Conservation (phyloP, 345 rosid species). For the Gossypium arboreum region DNA sequence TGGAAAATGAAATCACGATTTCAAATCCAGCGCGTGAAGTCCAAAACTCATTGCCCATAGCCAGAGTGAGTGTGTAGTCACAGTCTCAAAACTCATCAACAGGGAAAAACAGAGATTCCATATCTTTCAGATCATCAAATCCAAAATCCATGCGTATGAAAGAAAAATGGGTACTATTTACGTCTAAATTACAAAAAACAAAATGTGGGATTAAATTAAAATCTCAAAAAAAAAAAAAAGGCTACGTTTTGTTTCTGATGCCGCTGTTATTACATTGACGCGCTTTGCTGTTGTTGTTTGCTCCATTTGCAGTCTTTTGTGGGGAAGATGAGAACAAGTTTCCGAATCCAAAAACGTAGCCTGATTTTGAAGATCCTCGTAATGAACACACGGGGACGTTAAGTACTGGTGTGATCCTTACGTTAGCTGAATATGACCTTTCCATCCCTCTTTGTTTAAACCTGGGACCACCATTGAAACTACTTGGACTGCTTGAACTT, state of each 20-base stretch:
- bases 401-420: constrained; percentile 61
- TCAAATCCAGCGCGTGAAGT: background rate
- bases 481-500: constrained; percentile 96
- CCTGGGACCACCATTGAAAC: constrained; percentile 83
- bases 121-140: constrained; percentile 17
- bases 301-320: constrained; percentile 35
- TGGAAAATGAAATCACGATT: background rate
- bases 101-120: constrained; percentile 26
- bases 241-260: constrained; percentile 10
- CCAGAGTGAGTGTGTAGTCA: too few species aligned
- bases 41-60: background rate
- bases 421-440: constrained; percentile 87
- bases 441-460: constrained; percentile 78
- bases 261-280: constrained; percentile 21
- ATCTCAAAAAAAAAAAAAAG: background rate
- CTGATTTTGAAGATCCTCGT: constrained; percentile 52
- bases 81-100: background rate
- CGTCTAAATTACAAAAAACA: background rate
- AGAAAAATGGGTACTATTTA: background rate
- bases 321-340: constrained; percentile 50
- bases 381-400: constrained; percentile 66
- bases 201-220: background rate
- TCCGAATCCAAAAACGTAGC: constrained; percentile 45
- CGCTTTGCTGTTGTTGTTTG: constrained; percentile 15
- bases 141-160: background rate